These are phyloP conservation scores for Cutaneotrichosporon spelunceum DNA, from an alignment of 1,284 basidiomycete species.

Conservation along the genomic window DNA sequence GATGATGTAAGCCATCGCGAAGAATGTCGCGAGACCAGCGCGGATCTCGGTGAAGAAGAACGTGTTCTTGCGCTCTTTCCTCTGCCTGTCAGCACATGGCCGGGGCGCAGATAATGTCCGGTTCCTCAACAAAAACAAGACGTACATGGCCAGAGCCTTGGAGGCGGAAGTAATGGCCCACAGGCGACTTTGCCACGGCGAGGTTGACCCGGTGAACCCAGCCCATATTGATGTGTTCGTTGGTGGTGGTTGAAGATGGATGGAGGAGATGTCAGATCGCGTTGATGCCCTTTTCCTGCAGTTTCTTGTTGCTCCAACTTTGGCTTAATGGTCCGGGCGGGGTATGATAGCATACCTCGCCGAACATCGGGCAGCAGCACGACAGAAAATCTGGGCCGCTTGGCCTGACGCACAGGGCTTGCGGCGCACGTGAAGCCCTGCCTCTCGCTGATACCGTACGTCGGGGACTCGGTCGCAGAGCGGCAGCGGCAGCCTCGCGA, in stretches of 20 bases:
- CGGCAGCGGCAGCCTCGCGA: neutral
- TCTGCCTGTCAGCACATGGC: slow-evolving; percentile 21
- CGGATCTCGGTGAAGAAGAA: slow-evolving; percentile 77
- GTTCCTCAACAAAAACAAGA: neutral
- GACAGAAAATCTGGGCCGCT: neutral
- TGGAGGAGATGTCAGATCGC: neutral
- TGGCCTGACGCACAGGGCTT: too few relatives aligned
- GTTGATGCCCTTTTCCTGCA: neutral
- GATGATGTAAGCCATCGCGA: slow-evolving; percentile 53
- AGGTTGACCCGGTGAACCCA: slow-evolving; percentile 41
- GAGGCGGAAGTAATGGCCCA: slow-evolving; percentile 78
- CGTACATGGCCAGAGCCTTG: slow-evolving; percentile 69
- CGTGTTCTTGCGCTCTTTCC: slow-evolving; percentile 69
- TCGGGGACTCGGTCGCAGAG: neutral
- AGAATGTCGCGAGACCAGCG: slow-evolving; percentile 78
- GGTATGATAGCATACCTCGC: neutral
- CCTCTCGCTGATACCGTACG: neutral
- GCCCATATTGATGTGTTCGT: slow-evolving; percentile 4
- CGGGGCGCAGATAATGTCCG: neutral
- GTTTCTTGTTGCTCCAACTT: neutral
- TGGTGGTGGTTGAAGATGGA: neutral
- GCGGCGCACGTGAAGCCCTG: too few relatives aligned
- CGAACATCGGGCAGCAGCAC: neutral
- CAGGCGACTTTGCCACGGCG: slow-evolving; percentile 62
- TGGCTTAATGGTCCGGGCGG: neutral